Base-by-base conservation (phyloP, 805 yeast species). In the Cyberlindnera euphorbiae region DNA sequence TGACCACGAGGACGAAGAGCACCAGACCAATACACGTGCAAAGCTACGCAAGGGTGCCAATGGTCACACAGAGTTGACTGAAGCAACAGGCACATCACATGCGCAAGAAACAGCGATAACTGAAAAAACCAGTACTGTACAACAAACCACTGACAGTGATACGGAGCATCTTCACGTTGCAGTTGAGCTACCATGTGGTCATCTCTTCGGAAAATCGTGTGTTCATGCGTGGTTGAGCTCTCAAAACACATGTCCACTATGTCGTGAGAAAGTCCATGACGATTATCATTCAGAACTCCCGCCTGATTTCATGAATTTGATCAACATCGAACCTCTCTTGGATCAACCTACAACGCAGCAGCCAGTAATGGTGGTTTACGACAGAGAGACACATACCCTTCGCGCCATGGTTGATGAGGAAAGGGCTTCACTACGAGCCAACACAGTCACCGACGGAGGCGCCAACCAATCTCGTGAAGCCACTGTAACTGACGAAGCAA, bases 161-260 rank as follows among this genome's bases (percentile, higher is more conserved):
- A 29, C 23, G 7, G 48, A 43, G n/a, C 71, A 63, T 46, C 51
- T 55, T 6, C 97, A 93, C 56, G 58, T 69, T 4, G 82, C 96
- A 0, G 67, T 83, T 1, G 64, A 71, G 39, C 67, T 90, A 72
- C 93, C 95, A 0, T 90, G 98, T 58, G 77, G 77, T 8, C 98
- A 90, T 54, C 55, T 78, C 0, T 90, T 93, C 65, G 97, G 98
- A 6, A 71, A 79, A 43, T 72, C 75, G n/a, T 90, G 98, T 63
- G 64, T 88, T 17, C 73, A 68, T 39, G 85, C 82, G 49, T 90
- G 98, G 98, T 72, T 90, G 33, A 73, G 6, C n/a, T 23, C 38
- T 8, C 35, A 40, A 17, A 36, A 32, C 30, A 36, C 47, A 3
- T 89, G 97, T 57, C 98, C 98, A 0, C 60, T 90, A 31, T 90